phyloP scores from a whole-genome alignment of 1,284 basidiomycete species.

The Apiotrichum veenhuisii region DNA sequence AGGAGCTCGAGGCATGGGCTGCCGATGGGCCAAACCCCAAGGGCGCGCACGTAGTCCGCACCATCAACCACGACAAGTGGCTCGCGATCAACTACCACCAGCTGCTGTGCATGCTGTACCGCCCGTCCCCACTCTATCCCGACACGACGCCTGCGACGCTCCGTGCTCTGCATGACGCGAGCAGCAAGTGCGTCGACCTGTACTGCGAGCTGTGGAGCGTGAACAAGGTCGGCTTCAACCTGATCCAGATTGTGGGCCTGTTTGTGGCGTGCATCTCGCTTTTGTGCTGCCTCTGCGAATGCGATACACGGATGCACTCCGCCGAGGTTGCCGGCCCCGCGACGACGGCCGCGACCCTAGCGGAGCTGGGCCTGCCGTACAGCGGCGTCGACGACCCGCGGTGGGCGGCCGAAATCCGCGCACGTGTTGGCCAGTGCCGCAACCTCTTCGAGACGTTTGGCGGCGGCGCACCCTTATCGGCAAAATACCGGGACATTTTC shows the following conservation, averaged over 20 bases:
- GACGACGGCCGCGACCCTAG: not conserved
- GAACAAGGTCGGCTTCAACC: slow-evolving; percentile 30
- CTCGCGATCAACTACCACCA: slow-evolving; percentile 32
- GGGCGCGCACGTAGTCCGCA: slow-evolving; percentile 4
- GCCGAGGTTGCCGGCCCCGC: not conserved
- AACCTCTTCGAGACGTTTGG: slow-evolving; percentile 32
- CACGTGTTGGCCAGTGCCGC: slow-evolving; percentile 28
- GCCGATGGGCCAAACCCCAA: slow-evolving; percentile 16
- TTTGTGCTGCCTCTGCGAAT: slow-evolving; percentile 34
- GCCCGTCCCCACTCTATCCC: slow-evolving; percentile 32
- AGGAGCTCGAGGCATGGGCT: slow-evolving; percentile 24
- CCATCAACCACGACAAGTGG: slow-evolving; percentile 28
- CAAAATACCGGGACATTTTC: slow-evolving; percentile 29
- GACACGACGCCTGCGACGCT: slow-evolving; percentile 22
- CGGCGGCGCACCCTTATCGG: slow-evolving; percentile 21
- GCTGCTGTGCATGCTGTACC: slow-evolving; percentile 28
- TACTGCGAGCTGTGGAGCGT: slow-evolving; percentile 29
- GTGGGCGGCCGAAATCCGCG: slow-evolving; percentile 26
- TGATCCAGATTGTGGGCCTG: slow-evolving; percentile 31
- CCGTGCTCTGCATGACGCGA: slow-evolving; percentile 25
- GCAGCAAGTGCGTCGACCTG: slow-evolving; percentile 25
- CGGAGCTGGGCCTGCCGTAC: slow-evolving; percentile 16
- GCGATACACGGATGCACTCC: slow-evolving; percentile 25
- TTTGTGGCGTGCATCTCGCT: slow-evolving; percentile 33
- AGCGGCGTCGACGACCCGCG: slow-evolving; percentile 13